Base-by-base conservation (phyloP, 2,329 filamentous ascomycete species). In the Cercospora sesami region DNA sequence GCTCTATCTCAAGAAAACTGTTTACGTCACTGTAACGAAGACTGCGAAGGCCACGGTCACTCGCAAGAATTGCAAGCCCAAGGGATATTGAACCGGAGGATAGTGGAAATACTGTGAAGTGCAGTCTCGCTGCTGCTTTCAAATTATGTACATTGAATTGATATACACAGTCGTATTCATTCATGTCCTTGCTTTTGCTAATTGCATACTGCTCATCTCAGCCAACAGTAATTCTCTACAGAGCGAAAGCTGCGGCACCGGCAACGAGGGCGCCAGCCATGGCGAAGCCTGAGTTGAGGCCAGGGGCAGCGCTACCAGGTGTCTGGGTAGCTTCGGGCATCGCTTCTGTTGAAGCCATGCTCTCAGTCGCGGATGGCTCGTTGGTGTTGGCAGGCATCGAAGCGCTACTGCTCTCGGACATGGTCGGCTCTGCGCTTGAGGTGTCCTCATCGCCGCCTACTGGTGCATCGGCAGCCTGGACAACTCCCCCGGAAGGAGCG, bases 241-340 rank as follows among this genome's bases (percentile, higher is more conserved):
- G 30, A 2, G 55, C 64, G 55, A 66, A 66, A 30, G 64, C 64
- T 14, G 45, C 42, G 21, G 48, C 64, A 48, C 59, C 64, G 28
- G 59, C 64, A 42, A 39, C 33, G 3, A 66, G 45, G 6, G 64
- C 64, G n/a, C 59, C 64, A 10, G 45, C 59, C 64, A 66, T 58
- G 5, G 65, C 65, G 51, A 59, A 39, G 16, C 51, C 62, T 2
- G 65, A 63, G 2, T 45, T 31, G 30, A 67, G 36, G 39, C 60
- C 53, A 51, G 60, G 48, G 7, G 60, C 60, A 48, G 18, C 60
- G 31, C 26, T 59, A 1, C 39, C 64, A 21, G 64, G n/a, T 28
- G 65, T 26, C 21, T 33, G 30, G 6, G 59, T n/a, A 18, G 62
- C n/a, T 7, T 31, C 14, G n/a, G 64, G 3, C 14, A n/a, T 23